A percentile compares a stretch with the other conserved stretches of the same genome.
Conservation (phyloP, 1,284 basidiomycete species). For the Earliella scabrosa region DNA sequence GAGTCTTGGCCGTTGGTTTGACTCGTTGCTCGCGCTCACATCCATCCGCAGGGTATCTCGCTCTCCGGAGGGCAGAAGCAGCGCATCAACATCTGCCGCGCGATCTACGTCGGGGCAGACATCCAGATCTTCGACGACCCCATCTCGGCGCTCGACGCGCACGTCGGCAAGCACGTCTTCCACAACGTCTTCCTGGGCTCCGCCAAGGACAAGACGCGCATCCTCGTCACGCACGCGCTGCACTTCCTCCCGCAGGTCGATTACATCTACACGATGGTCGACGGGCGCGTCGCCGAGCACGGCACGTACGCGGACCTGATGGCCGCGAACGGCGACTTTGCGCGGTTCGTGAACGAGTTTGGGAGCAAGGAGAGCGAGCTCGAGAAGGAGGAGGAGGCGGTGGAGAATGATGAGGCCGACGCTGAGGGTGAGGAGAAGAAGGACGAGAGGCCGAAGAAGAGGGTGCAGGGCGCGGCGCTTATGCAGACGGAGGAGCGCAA, state of each 20-base stretch:
- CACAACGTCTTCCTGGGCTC: slow-evolving; percentile 79
- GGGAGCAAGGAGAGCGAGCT: slow-evolving; percentile 52
- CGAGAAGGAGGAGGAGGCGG: slow-evolving; percentile 38
- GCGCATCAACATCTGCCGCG: slow-evolving; percentile 78
- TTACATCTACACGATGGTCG: slow-evolving; percentile 71
- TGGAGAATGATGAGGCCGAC: slow-evolving; percentile 33
- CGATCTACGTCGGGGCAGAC: slow-evolving; percentile 85
- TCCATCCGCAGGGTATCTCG: slow-evolving; percentile 65
- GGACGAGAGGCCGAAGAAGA: slow-evolving; percentile 35
- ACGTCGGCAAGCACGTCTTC: slow-evolving; percentile 88
- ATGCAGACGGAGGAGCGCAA: slow-evolving; percentile 73
- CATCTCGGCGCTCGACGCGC: slow-evolving; percentile 80
- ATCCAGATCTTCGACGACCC: slow-evolving; percentile 90
- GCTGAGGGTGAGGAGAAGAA: slow-evolving; percentile 3
- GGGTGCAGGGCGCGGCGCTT: slow-evolving; percentile 44
- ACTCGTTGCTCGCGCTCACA: not conserved
- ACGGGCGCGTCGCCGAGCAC: slow-evolving; percentile 77
- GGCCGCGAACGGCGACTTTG: slow-evolving; percentile 67
- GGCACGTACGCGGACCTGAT: slow-evolving; percentile 79
- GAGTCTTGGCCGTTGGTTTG: not conserved
- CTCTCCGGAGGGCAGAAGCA: slow-evolving; percentile 85
- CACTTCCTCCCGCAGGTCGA: slow-evolving; percentile 83
- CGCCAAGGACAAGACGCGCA: slow-evolving; percentile 70
- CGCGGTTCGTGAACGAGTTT: slow-evolving; percentile 71
- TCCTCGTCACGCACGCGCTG: slow-evolving; percentile 85